Evolutionary conservation across 176 grass and related monocot species (phyloP).

Genomic region (Avena insularis): DNA sequence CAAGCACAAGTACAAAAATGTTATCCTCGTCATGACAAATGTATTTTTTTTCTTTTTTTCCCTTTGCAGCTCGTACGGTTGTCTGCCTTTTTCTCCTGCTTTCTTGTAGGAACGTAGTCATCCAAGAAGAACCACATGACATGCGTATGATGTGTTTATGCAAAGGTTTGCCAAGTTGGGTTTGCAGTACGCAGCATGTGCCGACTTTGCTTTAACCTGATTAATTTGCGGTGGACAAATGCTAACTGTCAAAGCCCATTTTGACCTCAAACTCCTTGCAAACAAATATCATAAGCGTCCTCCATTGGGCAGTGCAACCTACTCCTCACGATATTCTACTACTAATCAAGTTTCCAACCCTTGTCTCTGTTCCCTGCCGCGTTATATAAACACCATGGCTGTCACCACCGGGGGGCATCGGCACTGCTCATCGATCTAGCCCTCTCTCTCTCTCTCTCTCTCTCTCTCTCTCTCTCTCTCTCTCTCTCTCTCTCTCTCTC

Average conservation of each 20-base stretch:
- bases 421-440: constrained; percentile 22
- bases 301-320: constrained; percentile 61
- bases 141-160: no score
- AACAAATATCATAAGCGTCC: constrained; percentile 7
- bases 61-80: background rate
- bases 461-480: background rate
- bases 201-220: constrained; percentile 14
- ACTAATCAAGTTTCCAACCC: background rate
- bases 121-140: background rate
- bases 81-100: background rate
- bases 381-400: constrained; percentile 55
- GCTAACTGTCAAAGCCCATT: constrained; percentile 37
- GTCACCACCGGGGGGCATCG: constrained; percentile 13
- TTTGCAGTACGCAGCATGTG: background rate
- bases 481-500: background rate
- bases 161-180: background rate
- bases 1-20: constrained; percentile 18
- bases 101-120: constrained; percentile 40
- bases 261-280: constrained; percentile 23
- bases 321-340: constrained; percentile 18
- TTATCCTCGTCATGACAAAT: background rate
- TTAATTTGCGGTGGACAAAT: constrained; percentile 39
- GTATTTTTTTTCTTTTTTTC: background rate
- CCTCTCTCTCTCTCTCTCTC: background rate
- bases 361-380: background rate